Conservation (phyloP, 2,329 filamentous ascomycete genomes). For the Orbilia blumenaviensis region DNA sequence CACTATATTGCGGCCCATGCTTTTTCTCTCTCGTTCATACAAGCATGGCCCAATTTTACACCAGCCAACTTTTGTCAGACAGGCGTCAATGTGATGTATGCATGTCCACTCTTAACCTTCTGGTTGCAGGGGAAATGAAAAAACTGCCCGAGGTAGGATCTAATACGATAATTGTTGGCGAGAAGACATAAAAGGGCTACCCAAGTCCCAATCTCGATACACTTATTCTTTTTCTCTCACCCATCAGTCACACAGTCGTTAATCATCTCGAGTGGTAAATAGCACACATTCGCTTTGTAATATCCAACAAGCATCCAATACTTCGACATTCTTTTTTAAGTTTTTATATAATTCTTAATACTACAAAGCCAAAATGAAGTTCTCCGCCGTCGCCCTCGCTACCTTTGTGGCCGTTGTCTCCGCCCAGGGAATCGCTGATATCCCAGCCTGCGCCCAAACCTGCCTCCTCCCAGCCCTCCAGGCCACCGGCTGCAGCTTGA, state of each 20-base stretch:
- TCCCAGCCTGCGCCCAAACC: conserved; percentile 55
- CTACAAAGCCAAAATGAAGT: conserved; percentile 56
- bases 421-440: conserved; percentile 53
- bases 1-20: conserved; percentile 38
- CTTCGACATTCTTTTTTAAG: conserved; percentile 49
- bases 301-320: conserved; percentile 45
- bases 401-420: conserved; percentile 54
- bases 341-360: conserved; percentile 40
- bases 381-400: conserved; percentile 54
- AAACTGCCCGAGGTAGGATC: conserved; percentile 54
- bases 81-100: conserved; percentile 53
- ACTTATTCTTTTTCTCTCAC: conserved; percentile 15
- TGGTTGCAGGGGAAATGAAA: conserved; percentile 15
- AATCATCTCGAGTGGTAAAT: conserved; percentile 47
- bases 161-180: neutral
- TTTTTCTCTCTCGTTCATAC: conserved; percentile 3
- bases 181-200: conserved; percentile 47
- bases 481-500: conserved; percentile 51
- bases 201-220: conserved; percentile 22
- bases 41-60: neutral
- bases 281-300: conserved; percentile 53
- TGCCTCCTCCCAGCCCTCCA: conserved; percentile 50
- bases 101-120: conserved; percentile 8
- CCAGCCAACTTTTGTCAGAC: conserved; percentile 23
- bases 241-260: conserved; percentile 52